phyloP scores from a whole-genome alignment of 257 asterid genomes.

The Solanum raphanifolium region DNA sequence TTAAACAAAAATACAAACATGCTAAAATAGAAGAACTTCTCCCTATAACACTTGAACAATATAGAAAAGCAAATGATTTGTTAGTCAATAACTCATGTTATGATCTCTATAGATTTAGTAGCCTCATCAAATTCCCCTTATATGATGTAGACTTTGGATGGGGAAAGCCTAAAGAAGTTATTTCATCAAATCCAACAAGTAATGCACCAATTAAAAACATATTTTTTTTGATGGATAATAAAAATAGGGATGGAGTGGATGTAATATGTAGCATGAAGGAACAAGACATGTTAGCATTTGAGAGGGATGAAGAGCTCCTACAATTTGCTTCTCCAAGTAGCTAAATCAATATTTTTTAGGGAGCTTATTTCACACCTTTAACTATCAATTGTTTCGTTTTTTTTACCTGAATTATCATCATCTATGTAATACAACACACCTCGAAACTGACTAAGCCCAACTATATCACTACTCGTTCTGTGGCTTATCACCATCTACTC shows the following conservation, averaged over 20 bases:
- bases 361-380: no score
- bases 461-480: no score
- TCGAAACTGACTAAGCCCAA: no score
- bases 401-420: no score
- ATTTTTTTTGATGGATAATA: neutral
- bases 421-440: no score
- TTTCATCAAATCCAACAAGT: neutral
- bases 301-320: neutral
- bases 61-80: neutral
- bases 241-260: neutral
- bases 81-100: neutral
- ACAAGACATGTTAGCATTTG: neutral
- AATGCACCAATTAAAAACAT: neutral
- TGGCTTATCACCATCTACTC: no score
- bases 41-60: neutral
- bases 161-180: neutral
- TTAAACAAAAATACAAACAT: no score
- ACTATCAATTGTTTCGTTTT: no score
- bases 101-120: neutral
- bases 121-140: neutral
- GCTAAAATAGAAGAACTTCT: neutral
- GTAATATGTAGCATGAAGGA: neutral
- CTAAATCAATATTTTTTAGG: neutral
- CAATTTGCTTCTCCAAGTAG: neutral
- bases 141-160: neutral